Conservation (phyloP, 352 stramenopile species). For the Globisporangium iwayamae region DNA sequence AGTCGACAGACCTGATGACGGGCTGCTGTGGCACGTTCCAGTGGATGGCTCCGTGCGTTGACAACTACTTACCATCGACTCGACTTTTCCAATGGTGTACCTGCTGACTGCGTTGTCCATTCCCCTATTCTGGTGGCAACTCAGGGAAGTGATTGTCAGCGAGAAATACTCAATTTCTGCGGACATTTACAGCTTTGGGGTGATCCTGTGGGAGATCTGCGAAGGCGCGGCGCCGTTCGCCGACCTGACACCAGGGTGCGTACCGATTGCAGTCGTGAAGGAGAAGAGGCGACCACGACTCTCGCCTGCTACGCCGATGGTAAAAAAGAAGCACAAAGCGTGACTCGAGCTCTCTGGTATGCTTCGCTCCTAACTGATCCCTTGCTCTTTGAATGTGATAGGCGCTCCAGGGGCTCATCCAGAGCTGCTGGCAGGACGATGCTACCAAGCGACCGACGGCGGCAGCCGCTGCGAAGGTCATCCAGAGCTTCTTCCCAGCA, state of each 20-base stretch:
- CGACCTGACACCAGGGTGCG: constrained; percentile 41
- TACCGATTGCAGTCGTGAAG: constrained; percentile 63
- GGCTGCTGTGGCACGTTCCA: constrained; percentile 78
- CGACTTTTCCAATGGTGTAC: not conserved
- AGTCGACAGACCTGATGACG: constrained; percentile 57
- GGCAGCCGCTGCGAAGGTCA: constrained; percentile 32
- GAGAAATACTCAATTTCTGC: constrained; percentile 63
- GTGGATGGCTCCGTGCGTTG: constrained; percentile 77
- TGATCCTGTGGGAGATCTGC: constrained; percentile 84
- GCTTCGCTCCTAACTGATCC: not conserved
- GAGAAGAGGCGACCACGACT: constrained; percentile 61
- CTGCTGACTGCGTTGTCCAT: not conserved
- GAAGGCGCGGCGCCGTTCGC: constrained; percentile 58
- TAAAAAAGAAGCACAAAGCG: constrained; percentile 15
- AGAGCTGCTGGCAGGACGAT: constrained; percentile 66
- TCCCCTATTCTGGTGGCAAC: too few species aligned
- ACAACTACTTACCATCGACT: not conserved
- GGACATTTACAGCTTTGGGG: constrained; percentile 78
- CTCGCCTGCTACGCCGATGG: constrained; percentile 50
- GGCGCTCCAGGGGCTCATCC: constrained; percentile 59
- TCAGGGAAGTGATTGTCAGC: constrained; percentile 67
- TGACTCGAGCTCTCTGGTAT: not conserved
- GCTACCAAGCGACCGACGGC: constrained; percentile 41
- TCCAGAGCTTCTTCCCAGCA: constrained; percentile 46
- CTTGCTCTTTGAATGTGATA: constrained; percentile 15